Base-by-base conservation (phyloP, 2,329 filamentous ascomycete genomes). In the Pseudogymnoascus sp. region DNA sequence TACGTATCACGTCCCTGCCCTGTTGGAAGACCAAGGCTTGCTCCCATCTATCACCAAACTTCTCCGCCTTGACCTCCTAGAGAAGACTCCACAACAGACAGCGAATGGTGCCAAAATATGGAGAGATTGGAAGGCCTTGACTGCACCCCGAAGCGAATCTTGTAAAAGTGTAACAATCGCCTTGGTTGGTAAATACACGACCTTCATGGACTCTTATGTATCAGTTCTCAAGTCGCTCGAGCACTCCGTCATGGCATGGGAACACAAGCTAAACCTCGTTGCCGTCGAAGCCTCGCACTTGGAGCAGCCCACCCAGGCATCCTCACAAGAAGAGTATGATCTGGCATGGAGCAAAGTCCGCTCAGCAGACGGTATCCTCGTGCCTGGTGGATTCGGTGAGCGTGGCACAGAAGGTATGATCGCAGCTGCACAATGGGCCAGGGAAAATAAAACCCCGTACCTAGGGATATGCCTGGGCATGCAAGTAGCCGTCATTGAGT, bases 361-460 rank as follows among this genome's bases (percentile, higher is more conserved):
- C 75, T 87, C 85, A 1, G 90, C 91, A 7, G 78, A 81, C 61
- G 83, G 82, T 26, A 76, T 85, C 14, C 70, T 88, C 24, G 77
- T 88, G 24, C 83, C 81, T 1, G 85, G 85, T 43, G 82, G 82
- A 1, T 87, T 87, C 65, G 93, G 93, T 59, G 78, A 81, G 37
- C 83, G 95, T 69, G 93, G 91, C 64, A 91, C 86, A 0, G 88
- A 93, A 73, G 95, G 95, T 66, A 98, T 98, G 92, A 88, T 98
- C 70, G 80, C 85, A 63, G 90, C 89, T 3, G 88, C 89, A n/a
- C 88, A 87, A 67, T 97, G 90, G 88, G 93, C 93, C 1, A 87
- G 93, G 63, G 88, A 89, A 68, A 87, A 91, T 70, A 87, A 89
- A 66, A 84, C 84, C 3, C 92, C 92, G 1, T 97, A 89, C 77